Evolutionary conservation across 2,329 filamentous ascomycete species (phyloP), one percentile per base, ranked within the genome.

Genomic region (Neofusicoccum kwambonambiense): DNA sequence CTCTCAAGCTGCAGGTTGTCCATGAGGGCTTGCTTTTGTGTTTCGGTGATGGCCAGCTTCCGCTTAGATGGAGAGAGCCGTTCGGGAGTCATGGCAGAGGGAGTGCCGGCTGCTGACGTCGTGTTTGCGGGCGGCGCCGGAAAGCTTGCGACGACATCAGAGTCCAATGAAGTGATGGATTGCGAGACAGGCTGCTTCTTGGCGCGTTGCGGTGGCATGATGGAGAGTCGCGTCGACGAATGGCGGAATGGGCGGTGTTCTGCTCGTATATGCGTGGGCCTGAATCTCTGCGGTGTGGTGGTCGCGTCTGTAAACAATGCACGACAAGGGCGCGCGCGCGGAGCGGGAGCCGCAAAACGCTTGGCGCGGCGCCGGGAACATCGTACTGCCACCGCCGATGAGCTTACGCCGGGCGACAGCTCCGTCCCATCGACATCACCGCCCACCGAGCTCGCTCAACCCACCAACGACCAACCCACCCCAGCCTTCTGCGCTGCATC

Each of bases 1-100:
- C 93, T 87, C 78, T 97, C 93, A 45, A 97, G 83, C 74, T 96
- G 92, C 44, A 97, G 79, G 72, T 97, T 96, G 72, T 97, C 92
- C 65, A 97, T 89, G 60, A 97, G 81, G 11, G 90, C 90, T 77
- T 95, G 91, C 78, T 96, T 97, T 75, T 96, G 92, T 45, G 83
- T 71, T 50, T 73, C 70, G 31, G 78, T 78, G 52, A 80, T 77
- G 3, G 66, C 56, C 8, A 66, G 57, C 2, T 4, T 60, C 50
- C 15, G 54, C 52, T 60, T 67, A 66, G 12, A 37, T 35, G 9
- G 66, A 62, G 60, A 64, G 5, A 9, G 67, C 62, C 67, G 64
- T n/a, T 70, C 68, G 19, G 69, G 68, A 39, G 71, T 70, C 57
- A 65, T 67, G 19, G 66, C 67, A 13, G 56, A 50, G 13, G 62